Evolutionary conservation across 2,329 filamentous ascomycete species (phyloP), one percentile per base, ranked within the genome.

Genomic region (Elsinoe fawcettii): DNA sequence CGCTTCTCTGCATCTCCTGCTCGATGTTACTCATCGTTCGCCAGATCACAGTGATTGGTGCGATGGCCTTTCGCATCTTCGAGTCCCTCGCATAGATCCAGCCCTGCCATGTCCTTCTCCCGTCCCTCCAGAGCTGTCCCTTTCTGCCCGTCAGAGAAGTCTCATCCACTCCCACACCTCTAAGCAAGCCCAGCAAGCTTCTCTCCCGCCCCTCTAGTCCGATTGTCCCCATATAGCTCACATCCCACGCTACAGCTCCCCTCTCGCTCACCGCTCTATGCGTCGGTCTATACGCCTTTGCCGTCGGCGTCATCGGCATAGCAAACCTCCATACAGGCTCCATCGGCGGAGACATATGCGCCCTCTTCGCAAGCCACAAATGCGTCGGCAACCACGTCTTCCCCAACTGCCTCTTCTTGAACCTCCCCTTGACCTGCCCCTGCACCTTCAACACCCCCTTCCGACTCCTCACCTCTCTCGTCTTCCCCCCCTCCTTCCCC

Each of bases 371-470:
- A 72, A 96, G 91, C 81, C 88, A 99, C 62, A 95, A 74, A 70
- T 99, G 93, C 5, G 93, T 97, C 0, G 93, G 93, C 14, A 99
- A 77, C 90, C 92, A 96, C 2, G 88, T 90, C 75, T 97, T 97
- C 70, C 88, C 80, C 46, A 86, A 75, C 69, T 97, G 92, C 30
- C 93, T 84, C 72, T 90, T 93, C 63, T 86, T 84, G 68, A 90
- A 97, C 65, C 86, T 91, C 20, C 80, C 81, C 44, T 78, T 79
- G 1, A 83, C 84, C 70, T 69, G 76, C 4, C 75, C 75, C 4
- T 83, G 80, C n/a, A 81, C 77, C 56, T 88, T 87, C 53, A 91
- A 78, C 55, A 74, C 76, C 64, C 89, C 83, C 64, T 84, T 83
- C 68, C 85, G 85, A 63, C 88, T 82, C 70, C 87, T 89, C 1